Evolutionary conservation across 371 early-diverging fungal genomes (phyloP), one percentile per base, ranked within the genome.

Genomic region (Rhizopus arrhizus): DNA sequence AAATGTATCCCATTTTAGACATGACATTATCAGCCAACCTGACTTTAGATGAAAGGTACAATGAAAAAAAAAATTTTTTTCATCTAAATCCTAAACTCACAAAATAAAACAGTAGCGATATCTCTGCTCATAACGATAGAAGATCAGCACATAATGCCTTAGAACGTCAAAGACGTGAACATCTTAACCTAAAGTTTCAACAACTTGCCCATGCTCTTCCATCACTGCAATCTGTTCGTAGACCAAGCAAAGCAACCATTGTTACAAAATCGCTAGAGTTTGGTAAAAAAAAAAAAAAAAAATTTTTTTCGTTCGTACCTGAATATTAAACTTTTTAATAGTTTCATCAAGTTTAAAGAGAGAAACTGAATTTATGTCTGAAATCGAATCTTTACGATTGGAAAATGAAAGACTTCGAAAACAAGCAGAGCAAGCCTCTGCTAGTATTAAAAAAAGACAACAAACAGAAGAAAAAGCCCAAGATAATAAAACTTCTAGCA

Each of bases 91-190:
- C 31, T 16, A 42, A 47, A 33, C 16, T 32, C 47, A 22, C n/a
- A 3, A 22, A 22, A 22, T 22, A 22, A 22, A 34, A 15, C 16
- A 33, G 29, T 43, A 75, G 69, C 58, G 75, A 75, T 13, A 49
- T 63, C n/a, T 68, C 73, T 13, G 70, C 70, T 33, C 68, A 68
- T 36, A 62, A 66, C 52, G 73, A 73, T 48, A 89, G 78, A 77
- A 76, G 72, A 74, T 88, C 88, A n/a, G 89, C 83, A 43, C 92
- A 91, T 66, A 91, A 91, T 56, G 90, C 90, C 29, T 76, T 89
- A 28, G 92, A 91, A 63, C 80, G 92, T 16, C 91, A 91, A 58
- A 80, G 92, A 50, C 84, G 92, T 33, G 92, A 91, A 71, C 82
- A 81, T 28, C 81, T 91, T 42, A 91, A 90, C 65, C 73, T 73